Evolutionary conservation across 1,284 basidiomycete species (phyloP), one percentile per base, ranked within the genome.

Genomic region (Earliella scabrosa): DNA sequence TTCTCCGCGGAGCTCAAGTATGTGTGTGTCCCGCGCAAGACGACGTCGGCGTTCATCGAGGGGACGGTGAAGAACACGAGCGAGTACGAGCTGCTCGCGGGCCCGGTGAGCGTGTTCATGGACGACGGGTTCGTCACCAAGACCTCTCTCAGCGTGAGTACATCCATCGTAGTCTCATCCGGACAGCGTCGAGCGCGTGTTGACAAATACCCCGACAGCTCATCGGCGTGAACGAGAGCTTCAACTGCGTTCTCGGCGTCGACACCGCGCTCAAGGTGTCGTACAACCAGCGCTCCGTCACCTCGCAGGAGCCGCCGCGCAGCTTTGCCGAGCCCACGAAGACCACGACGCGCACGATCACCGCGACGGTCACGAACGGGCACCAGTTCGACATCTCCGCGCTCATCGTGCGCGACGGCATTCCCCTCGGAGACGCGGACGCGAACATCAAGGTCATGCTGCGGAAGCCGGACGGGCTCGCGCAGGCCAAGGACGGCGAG

Each of bases 171-270:
- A 40, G 20, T 34, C 13, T 21, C 16, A 40, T 40, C 18, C 10
- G 9, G 13, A 14, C n/a, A 14, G n/a, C 32, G 9, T 34, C 16
- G 18, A n/a, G 8, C 3, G 16, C 5, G 16, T 7, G 1, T 32
- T 36, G 23, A 36, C 2, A 7, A 13, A 31, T 3, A 2, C 6
- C 31, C 20, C 8, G 9, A 16, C 41, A 81, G 78, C 77, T 81
- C 50, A 73, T 82, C 46, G 75, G 74, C 54, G 75, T 75, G 0
- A 74, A 77, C 10, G 82, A 83, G 48, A 75, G 70, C 14, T 85
- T 87, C 71, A 67, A 70, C 26, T 83, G 82, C 68, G 79, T 79
- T 4, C 76, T 86, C 18, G 83, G 83, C 20, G 70, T 76, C 24
- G 83, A 86, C 66, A 61, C 77, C 3, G 73, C 77, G 2, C 72